phyloP scores from a whole-genome alignment of 257 asterid species.

The Fraxinus pennsylvanica region DNA sequence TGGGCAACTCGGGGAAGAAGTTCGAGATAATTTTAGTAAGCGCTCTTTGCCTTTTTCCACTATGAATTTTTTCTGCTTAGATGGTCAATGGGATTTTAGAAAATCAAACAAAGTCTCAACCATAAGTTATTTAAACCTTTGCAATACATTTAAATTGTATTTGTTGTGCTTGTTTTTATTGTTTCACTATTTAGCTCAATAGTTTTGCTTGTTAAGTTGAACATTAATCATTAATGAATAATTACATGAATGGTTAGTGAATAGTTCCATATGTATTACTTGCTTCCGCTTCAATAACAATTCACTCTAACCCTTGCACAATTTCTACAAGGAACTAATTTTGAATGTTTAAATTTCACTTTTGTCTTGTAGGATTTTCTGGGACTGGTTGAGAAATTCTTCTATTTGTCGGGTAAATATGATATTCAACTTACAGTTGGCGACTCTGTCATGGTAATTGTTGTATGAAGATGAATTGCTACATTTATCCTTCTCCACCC shows the following conservation, averaged over 20 bases:
- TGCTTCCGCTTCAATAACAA: conserved; percentile 8
- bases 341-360: conserved; percentile 22
- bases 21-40: conserved; percentile 74
- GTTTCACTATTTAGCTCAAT: conserved; percentile 8
- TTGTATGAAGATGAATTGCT: conserved; percentile 19
- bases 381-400: conserved; percentile 90
- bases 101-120: neutral
- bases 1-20: conserved; percentile 66
- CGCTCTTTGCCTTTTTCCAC: conserved; percentile 26
- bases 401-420: conserved; percentile 82
- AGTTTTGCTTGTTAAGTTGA: conserved; percentile 9
- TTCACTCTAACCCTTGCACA: neutral
- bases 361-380: conserved; percentile 82
- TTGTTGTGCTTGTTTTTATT: conserved; percentile 8
- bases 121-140: neutral
- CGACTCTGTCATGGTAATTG: conserved; percentile 80
- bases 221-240: neutral
- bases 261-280: neutral
- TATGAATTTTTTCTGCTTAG: neutral
- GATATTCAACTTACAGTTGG: conserved; percentile 90
- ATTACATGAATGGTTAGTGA: neutral
- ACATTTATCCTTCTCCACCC: conserved; percentile 2
- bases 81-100: conserved; percentile 17
- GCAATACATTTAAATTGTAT: neutral
- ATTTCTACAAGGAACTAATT: conserved; percentile 9